A percentile compares a stretch with the other conserved stretches of the same genome.
Conservation (phyloP, 164 flowering plant species). For the Cinnamomum chago region DNA sequence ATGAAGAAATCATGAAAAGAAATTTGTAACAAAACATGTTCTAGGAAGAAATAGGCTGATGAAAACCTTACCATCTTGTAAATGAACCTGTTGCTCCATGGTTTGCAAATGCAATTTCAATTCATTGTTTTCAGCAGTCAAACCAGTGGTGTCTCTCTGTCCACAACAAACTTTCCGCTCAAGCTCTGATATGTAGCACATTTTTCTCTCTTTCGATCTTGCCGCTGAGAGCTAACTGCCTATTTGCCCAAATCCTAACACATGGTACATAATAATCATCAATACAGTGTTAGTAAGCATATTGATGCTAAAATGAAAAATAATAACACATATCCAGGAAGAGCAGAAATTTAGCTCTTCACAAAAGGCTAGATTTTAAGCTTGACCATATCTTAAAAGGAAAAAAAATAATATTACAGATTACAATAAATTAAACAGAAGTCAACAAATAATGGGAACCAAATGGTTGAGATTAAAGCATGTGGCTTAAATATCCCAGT, state of each 20-base stretch:
- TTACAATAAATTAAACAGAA: neutral
- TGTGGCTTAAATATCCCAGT: too few species aligned
- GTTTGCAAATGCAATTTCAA: constrained; percentile 85
- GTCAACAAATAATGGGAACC: too few species aligned
- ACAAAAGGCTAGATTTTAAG: too few species aligned
- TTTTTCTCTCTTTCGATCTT: constrained; percentile 95
- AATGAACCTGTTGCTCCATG: constrained; percentile 95
- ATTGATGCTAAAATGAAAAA: neutral
- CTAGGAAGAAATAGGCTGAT: neutral
- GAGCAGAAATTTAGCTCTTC: too few species aligned
- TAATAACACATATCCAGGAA: neutral
- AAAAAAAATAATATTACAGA: neutral
- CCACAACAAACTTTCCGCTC: constrained; percentile 58
- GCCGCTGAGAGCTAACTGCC: constrained; percentile 99
- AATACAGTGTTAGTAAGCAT: neutral
- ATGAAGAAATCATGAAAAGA: neutral
- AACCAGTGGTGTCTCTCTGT: constrained; percentile 91
- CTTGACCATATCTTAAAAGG: neutral
- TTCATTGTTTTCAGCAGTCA: constrained; percentile 84
- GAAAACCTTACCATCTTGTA: constrained; percentile 82
- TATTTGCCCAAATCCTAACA: constrained; percentile 91
- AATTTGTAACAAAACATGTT: neutral
- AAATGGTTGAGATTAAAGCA: too few species aligned
- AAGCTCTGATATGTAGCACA: constrained; percentile 95
- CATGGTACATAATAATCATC: constrained; percentile 2